Evolutionary conservation across 805 yeast genomes (phyloP).

Genomic region (Saccharomycopsis javanensis): DNA sequence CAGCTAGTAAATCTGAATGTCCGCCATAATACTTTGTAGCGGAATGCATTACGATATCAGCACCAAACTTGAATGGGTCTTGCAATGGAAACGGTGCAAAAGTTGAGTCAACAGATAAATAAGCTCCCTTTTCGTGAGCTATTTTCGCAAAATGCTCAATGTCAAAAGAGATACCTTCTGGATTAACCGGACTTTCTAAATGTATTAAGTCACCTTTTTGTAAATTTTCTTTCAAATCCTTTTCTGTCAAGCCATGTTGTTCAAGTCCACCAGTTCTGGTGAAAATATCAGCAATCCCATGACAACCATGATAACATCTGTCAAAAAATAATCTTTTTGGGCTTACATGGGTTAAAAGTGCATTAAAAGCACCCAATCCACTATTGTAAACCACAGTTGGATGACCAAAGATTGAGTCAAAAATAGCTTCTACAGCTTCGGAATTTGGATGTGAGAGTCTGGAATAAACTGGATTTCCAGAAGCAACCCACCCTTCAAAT

Average conservation of each 20-base stretch:
- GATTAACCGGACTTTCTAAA: conserved; percentile 83
- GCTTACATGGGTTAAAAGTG: conserved; percentile 54
- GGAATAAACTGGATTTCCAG: conserved; percentile 46
- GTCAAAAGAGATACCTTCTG: conserved; percentile 60
- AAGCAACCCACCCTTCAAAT: conserved; percentile 23
- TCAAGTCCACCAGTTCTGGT: conserved; percentile 51
- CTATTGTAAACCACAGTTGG: conserved; percentile 63
- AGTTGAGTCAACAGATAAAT: conserved; percentile 69
- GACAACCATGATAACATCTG: conserved; percentile 79
- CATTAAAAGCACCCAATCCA: conserved; percentile 76
- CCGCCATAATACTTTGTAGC: conserved; percentile 94
- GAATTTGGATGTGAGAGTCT: conserved; percentile 69
- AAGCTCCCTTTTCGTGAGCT: conserved; percentile 74
- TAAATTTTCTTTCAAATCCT: conserved; percentile 37
- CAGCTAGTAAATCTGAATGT: conserved; percentile 86
- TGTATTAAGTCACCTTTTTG: conserved; percentile 68
- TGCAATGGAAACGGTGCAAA: conserved; percentile 91
- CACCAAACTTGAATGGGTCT: conserved; percentile 74
- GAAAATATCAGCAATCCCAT: conserved; percentile 55
- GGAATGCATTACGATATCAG: conserved; percentile 84
- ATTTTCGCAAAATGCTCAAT: conserved; percentile 50
- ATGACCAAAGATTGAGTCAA: conserved; percentile 50
- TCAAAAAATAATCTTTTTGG: conserved; percentile 72
- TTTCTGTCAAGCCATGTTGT: conserved; percentile 35
- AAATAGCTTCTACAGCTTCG: conserved; percentile 53